These are phyloP conservation scores for Mortierella hygrophila DNA, from an alignment of 192 early-diverging fungal genomes.

Conservation along the genomic window DNA sequence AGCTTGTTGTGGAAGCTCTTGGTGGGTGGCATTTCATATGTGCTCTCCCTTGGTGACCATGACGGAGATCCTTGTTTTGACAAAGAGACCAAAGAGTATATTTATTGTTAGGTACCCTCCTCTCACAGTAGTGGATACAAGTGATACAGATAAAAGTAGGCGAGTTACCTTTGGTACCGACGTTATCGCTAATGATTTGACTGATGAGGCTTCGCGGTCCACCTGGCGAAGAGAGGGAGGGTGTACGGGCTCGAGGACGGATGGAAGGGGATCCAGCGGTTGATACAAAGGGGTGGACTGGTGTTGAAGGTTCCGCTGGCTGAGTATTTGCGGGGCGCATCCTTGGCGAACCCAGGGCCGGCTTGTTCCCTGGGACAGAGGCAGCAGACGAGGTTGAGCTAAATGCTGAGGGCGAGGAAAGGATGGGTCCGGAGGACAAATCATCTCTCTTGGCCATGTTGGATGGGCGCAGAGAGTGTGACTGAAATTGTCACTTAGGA, in stretches of 20 bases:
- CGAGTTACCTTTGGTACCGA: constrained; percentile 9
- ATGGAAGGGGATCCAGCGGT: constrained; percentile 7
- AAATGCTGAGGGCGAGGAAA: constrained; percentile 8
- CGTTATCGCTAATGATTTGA: constrained; percentile 6
- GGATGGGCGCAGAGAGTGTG: background rate
- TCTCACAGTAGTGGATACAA: too few relatives aligned
- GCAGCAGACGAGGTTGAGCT: background rate
- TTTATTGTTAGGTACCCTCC: background rate
- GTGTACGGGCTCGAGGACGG: constrained; percentile 7
- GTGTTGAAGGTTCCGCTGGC: background rate
- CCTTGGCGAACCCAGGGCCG: background rate
- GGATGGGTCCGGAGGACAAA: constrained; percentile 1
- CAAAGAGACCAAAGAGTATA: background rate
- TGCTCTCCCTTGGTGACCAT: constrained; percentile 43
- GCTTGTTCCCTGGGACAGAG: background rate
- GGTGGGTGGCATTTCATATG: constrained; percentile 18
- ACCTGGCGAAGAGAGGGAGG: constrained; percentile 9
- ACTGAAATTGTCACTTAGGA: background rate
- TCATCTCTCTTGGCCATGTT: constrained; percentile 44
- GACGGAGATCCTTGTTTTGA: constrained; percentile 16
- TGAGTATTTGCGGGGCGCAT: constrained; percentile 4
- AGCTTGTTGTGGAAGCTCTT: constrained; percentile 37
- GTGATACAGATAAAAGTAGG: background rate
- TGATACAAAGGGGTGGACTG: constrained; percentile 7
- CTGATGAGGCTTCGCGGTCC: background rate